These are phyloP conservation scores for Amaranthus hypochondriacus DNA, from an alignment of 148 eudicot species.

Conservation along the genomic window DNA sequence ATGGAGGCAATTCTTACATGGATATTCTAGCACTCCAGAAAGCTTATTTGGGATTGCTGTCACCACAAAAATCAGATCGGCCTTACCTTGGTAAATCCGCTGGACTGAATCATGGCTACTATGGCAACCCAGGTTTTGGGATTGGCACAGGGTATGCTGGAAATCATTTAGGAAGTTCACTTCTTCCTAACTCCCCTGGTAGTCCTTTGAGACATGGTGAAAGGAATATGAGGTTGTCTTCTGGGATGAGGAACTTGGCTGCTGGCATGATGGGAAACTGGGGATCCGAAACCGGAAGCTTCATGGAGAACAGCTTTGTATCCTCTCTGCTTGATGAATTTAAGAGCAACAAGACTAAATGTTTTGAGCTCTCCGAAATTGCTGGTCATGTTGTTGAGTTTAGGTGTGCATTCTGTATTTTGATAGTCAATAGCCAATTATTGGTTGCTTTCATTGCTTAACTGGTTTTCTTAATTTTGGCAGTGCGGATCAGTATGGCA, in stretches of 20 bases:
- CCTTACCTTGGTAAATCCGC: constrained; percentile 45
- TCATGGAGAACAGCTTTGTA: constrained; percentile 52
- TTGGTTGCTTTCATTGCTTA: background rate
- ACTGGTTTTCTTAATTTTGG: constrained; percentile 8
- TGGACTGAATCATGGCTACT: constrained; percentile 57
- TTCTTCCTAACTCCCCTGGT: constrained; percentile 76
- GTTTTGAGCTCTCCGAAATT: constrained; percentile 82
- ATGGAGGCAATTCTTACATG: constrained; percentile 58
- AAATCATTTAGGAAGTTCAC: constrained; percentile 53
- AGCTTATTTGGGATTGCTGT: constrained; percentile 69
- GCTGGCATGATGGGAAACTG: constrained; percentile 62
- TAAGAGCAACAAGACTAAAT: constrained; percentile 63
- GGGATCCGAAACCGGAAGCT: constrained; percentile 51
- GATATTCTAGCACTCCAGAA: constrained; percentile 70
- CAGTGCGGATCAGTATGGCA: constrained; percentile 91
- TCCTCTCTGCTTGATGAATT: constrained; percentile 79
- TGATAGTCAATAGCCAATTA: background rate
- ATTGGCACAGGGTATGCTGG: constrained; percentile 74
- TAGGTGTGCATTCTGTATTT: constrained; percentile 36
- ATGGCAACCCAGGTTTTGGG: constrained; percentile 52
- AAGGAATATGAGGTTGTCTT: constrained; percentile 51
- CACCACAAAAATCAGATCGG: constrained; percentile 68
- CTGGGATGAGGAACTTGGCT: constrained; percentile 66
- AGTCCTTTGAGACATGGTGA: constrained; percentile 66
- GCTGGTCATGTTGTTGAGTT: constrained; percentile 75